Evolutionary conservation across 208 protist species (phyloP), one percentile per base, ranked within the genome.

Genomic region (Acanthamoeba divionensis): DNA sequence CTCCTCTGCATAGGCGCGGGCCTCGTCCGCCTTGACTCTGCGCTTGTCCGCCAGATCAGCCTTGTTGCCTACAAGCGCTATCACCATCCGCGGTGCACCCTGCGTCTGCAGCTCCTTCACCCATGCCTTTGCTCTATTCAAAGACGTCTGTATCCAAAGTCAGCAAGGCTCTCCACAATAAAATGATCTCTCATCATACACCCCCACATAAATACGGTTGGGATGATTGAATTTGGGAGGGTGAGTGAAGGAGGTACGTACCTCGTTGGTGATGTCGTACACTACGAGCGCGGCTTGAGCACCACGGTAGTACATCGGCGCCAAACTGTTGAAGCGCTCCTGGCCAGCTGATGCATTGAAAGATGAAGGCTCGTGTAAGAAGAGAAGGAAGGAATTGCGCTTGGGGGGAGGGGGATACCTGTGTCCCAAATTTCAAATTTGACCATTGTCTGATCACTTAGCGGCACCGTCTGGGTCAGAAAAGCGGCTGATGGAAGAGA

Each of bases 301-400:
- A 26, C 93, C 90, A 15, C 97, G 83, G 91, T 98, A 98, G 62
- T 98, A 98, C 96, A 98, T 98, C 10, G 97, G 97, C 21, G 96
- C 96, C 18, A 98, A 86, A 50, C 89, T 93, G 71, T 97, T 95
- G 87, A 97, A 98, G 33, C 96, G 79, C 89, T 97, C 96, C 69
- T 97, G 95, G 4, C 95, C 95, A 31, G 24, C 50, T 44, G 94
- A 54, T 91, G 10, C 26, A 26, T 87, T 38, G n/a, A 55, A 15
- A 6, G 26, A 75, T 54, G 54, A 60, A 29, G 29, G 13, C 47
- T 15, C 50, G 24, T n/a, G 12, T 31, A 63, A 31, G 4, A 1
- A 26, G 4, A 63, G 4, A 63, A 31, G 4, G 29, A 63, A 1
- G 2, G 4, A 31, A 31, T 6, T 26, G 55, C 24, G 4, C 24